These are phyloP conservation scores for Murraya koenigii DNA, from an alignment of 345 rosid genomes.

Conservation along the genomic window DNA sequence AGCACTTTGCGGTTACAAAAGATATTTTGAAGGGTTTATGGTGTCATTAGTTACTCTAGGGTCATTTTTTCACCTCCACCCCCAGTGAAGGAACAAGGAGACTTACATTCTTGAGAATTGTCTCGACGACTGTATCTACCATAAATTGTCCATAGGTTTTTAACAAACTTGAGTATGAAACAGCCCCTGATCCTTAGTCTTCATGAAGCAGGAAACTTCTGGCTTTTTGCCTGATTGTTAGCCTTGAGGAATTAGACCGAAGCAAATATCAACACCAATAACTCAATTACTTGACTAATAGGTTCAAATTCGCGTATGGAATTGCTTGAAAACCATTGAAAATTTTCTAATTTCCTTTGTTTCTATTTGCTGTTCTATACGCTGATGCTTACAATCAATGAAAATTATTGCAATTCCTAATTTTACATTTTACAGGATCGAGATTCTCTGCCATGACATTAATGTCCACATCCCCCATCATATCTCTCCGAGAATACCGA, in stretches of 20 bases:
- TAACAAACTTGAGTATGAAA: not conserved
- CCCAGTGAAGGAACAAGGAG: not conserved
- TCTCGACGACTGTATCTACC: not conserved
- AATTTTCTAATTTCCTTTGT: not conserved
- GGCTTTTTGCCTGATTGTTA: not conserved
- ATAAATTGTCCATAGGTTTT: not conserved
- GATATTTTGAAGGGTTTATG: not conserved
- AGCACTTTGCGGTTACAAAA: not conserved
- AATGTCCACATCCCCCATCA: conserved; percentile 89
- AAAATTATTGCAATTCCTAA: not conserved
- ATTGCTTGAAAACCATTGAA: not conserved
- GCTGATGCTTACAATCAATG: not conserved
- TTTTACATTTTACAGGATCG: conserved; percentile 60
- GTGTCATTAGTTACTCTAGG: not conserved
- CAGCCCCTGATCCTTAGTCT: not conserved
- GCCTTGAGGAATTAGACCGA: not conserved
- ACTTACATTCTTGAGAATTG: not conserved
- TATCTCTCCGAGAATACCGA: conserved; percentile 76
- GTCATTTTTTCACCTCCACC: not conserved
- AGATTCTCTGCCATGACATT: conserved; percentile 84
- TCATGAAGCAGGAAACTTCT: not conserved
- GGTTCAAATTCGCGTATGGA: not conserved
- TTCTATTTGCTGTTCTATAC: not conserved
- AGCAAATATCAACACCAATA: not conserved
- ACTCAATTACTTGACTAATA: not conserved